These are phyloP conservation scores for Rhamnella rubrinervis DNA, from an alignment of 331 rosid genomes.

Conservation along the genomic window DNA sequence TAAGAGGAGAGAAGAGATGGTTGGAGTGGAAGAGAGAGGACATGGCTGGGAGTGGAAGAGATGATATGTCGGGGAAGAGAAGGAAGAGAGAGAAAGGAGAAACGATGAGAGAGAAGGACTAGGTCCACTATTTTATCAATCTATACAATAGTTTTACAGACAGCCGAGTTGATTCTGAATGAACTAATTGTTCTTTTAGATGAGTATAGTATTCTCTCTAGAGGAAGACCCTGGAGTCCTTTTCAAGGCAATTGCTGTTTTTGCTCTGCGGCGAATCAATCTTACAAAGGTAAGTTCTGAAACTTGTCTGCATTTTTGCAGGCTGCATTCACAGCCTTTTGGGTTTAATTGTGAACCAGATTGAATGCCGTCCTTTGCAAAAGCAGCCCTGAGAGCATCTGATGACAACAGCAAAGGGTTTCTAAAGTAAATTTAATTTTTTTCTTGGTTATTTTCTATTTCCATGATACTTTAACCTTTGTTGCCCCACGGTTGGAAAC, in stretches of 20 bases:
- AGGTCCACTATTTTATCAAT: not conserved
- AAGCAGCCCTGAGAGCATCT: conserved; percentile 59
- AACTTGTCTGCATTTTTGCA: conserved; percentile 7
- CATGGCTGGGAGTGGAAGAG: no score
- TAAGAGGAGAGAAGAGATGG: no score
- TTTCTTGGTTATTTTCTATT: conserved; percentile 13
- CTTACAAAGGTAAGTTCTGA: conserved; percentile 63
- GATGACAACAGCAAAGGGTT: conserved; percentile 59
- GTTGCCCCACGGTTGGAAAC: conserved; percentile 12
- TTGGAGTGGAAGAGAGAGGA: no score
- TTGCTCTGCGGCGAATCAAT: conserved; percentile 87
- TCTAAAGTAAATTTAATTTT: conserved; percentile 48
- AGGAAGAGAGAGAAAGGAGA: no score
- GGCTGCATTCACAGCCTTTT: conserved; percentile 16
- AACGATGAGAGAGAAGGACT: no score
- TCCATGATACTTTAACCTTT: conserved; percentile 5
- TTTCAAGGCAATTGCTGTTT: conserved; percentile 97
- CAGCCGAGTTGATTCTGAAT: not conserved
- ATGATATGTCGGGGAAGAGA: no score
- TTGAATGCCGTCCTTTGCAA: conserved; percentile 95
- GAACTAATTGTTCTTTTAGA: conserved; percentile 48
- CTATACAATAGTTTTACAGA: not conserved
- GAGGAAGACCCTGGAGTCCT: conserved; percentile 98
- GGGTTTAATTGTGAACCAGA: conserved; percentile 47
- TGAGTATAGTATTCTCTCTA: conserved; percentile 92